A percentile compares a stretch with the other conserved stretches of the same genome.
These are phyloP conservation scores for Neurospora intermedia DNA, from an alignment of 495 filamentous ascomycete genomes.

Conservation along the genomic window DNA sequence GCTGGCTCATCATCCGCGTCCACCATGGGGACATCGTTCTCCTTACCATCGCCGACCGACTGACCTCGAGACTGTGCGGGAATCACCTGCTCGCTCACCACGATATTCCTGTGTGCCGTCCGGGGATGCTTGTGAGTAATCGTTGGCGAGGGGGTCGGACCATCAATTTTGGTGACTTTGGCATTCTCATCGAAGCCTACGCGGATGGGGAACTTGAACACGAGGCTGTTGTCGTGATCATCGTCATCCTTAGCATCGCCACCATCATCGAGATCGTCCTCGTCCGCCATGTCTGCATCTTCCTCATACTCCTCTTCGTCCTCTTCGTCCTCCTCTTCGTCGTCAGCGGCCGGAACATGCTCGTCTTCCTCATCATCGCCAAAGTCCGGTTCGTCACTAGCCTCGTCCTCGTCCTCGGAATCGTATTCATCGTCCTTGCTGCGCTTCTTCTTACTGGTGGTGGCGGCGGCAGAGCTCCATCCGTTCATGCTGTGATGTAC, in stretches of 20 bases:
- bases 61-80: not conserved
- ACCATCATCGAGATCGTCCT: constrained; percentile 37
- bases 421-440: constrained; percentile 53
- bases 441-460: constrained; percentile 43
- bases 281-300: constrained; percentile 44
- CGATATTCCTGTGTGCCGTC: constrained; percentile 16
- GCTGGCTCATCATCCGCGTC: constrained; percentile 13
- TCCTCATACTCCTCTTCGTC: constrained; percentile 47
- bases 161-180: constrained; percentile 17
- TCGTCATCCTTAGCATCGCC: constrained; percentile 10
- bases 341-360: constrained; percentile 24
- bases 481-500: constrained; percentile 33
- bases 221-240: constrained; percentile 36
- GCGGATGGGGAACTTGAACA: constrained; percentile 51
- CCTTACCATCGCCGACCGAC: constrained; percentile 3
- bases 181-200: constrained; percentile 19
- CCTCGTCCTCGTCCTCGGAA: constrained; percentile 63
- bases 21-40: constrained; percentile 1
- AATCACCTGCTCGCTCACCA: constrained; percentile 21
- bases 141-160: constrained; percentile 3
- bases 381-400: constrained; percentile 44
- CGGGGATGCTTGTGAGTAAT: constrained; percentile 13
- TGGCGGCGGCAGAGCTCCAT: constrained; percentile 28
- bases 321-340: constrained; percentile 39
- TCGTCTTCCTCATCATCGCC: constrained; percentile 52